Conservation (phyloP, 1,284 basidiomycete species). For the Hypsizygus ulmarius region DNA sequence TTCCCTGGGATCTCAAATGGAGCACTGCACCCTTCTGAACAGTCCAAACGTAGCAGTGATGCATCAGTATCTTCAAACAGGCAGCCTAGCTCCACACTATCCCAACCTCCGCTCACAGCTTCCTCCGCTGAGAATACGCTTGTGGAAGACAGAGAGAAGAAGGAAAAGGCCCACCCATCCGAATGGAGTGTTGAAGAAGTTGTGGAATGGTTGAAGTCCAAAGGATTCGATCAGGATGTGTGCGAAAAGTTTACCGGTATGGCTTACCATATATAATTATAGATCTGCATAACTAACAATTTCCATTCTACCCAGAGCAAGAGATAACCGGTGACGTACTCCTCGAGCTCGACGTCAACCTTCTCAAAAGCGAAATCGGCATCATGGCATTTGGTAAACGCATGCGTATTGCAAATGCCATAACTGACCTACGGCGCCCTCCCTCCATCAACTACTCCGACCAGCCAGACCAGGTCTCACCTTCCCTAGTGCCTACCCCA, state of each 20-base stretch:
- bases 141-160: slow-evolving; percentile 20
- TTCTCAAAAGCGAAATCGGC: slow-evolving; percentile 95
- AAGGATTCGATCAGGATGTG: slow-evolving; percentile 83
- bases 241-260: slow-evolving; percentile 83
- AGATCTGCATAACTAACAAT: neutral
- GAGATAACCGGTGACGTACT: slow-evolving; percentile 98
- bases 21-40: slow-evolving; percentile 18
- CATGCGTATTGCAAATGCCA: slow-evolving; percentile 91
- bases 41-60: slow-evolving; percentile 34
- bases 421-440: slow-evolving; percentile 81
- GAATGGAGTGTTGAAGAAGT: slow-evolving; percentile 92
- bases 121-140: slow-evolving; percentile 13
- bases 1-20: slow-evolving; percentile 21
- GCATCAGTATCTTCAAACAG: slow-evolving; percentile 22
- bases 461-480: slow-evolving; percentile 24
- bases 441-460: slow-evolving; percentile 51
- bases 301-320: slow-evolving; percentile 64
- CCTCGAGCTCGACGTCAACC: slow-evolving; percentile 88
- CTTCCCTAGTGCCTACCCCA: slow-evolving; percentile 18
- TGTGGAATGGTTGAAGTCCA: slow-evolving; percentile 81
- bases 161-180: slow-evolving; percentile 47
- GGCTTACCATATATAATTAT: slow-evolving; percentile 24
- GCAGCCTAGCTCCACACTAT: slow-evolving; percentile 8
- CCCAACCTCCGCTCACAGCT: slow-evolving; percentile 15
- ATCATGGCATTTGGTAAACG: slow-evolving; percentile 94